Conservation (phyloP, 2,329 filamentous ascomycete species). For the Calonectria ilicicola region DNA sequence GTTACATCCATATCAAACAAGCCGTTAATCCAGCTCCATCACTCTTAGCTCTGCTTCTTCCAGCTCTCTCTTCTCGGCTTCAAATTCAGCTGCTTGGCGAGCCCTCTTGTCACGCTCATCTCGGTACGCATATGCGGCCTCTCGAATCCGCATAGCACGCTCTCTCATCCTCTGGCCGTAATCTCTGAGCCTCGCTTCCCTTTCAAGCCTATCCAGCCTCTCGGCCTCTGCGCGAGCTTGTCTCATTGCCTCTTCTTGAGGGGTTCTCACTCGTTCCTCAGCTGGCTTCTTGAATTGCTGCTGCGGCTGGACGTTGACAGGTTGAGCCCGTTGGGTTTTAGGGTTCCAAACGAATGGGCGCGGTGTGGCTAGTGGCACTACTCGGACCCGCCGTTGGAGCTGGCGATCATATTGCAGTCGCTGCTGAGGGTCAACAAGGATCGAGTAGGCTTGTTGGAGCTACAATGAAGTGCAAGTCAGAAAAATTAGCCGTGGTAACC, state of each 20-base stretch:
- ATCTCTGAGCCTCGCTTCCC: background rate
- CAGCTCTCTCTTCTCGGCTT: background rate
- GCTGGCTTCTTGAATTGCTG: background rate
- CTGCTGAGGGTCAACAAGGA: constrained; percentile 7
- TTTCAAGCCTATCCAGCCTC: background rate
- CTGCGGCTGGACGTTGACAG: background rate
- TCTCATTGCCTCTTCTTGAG: background rate
- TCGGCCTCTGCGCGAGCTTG: background rate
- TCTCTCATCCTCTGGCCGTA: constrained; percentile 9
- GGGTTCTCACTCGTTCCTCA: background rate
- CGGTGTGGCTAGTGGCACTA: background rate
- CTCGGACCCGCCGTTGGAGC: background rate
- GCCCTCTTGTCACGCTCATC: constrained; percentile 5
- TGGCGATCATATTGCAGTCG: constrained; percentile 4
- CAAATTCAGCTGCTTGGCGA: background rate
- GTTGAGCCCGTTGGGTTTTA: background rate
- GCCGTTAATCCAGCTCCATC: constrained; percentile 4
- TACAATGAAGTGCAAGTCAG: background rate
- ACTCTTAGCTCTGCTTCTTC: background rate
- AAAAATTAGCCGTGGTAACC: background rate
- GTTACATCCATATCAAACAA: background rate
- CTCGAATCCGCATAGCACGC: constrained; percentile 2
- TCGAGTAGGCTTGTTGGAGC: constrained; percentile 14
- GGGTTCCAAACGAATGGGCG: background rate
- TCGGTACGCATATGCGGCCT: constrained; percentile 7